A percentile compares a stretch with the other conserved stretches of the same genome.
These are phyloP conservation scores for Dujonia santamariae DNA, from an alignment of 1,139 yeast species.

Conservation along the genomic window DNA sequence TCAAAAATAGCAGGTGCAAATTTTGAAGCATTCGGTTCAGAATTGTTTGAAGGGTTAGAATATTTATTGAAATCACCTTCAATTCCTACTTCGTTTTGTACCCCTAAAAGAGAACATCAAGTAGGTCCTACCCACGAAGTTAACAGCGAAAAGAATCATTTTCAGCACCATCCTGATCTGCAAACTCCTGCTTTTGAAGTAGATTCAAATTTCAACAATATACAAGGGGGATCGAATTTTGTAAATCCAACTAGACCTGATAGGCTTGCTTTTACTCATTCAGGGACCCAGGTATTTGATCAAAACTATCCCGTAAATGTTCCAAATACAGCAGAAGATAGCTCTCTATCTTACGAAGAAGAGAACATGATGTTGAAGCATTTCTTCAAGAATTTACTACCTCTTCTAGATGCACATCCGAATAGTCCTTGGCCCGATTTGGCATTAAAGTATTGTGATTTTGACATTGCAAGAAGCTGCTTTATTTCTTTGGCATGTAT, in stretches of 20 bases:
- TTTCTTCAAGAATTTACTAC: slow-evolving; percentile 49
- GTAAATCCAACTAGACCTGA: neutral
- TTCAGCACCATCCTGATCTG: too few species aligned
- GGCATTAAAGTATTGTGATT: slow-evolving; percentile 52
- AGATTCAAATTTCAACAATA: too few species aligned
- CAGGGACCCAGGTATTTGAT: slow-evolving; percentile 10
- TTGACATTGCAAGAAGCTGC: slow-evolving; percentile 53
- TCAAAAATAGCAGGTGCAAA: slow-evolving; percentile 1
- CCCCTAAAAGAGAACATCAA: neutral
- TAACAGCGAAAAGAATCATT: too few species aligned
- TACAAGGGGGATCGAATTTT: neutral
- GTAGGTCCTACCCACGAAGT: too few species aligned
- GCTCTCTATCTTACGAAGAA: slow-evolving; percentile 30
- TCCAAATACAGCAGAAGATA: slow-evolving; percentile 7
- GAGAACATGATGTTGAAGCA: slow-evolving; percentile 51
- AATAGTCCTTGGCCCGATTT: slow-evolving; percentile 58
- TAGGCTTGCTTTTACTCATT: neutral
- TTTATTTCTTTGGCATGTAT: slow-evolving; percentile 52
- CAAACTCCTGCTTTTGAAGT: too few species aligned
- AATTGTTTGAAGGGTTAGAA: slow-evolving; percentile 20
- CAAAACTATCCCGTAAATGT: slow-evolving; percentile 2
- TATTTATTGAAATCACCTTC: slow-evolving; percentile 15
- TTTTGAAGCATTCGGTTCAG: slow-evolving; percentile 13
- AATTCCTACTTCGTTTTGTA: neutral
- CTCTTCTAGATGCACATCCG: slow-evolving; percentile 54